A percentile compares a stretch with the other conserved stretches of the same genome.
Conservation (phyloP, 805 yeast genomes). For the Candida maltosa region DNA sequence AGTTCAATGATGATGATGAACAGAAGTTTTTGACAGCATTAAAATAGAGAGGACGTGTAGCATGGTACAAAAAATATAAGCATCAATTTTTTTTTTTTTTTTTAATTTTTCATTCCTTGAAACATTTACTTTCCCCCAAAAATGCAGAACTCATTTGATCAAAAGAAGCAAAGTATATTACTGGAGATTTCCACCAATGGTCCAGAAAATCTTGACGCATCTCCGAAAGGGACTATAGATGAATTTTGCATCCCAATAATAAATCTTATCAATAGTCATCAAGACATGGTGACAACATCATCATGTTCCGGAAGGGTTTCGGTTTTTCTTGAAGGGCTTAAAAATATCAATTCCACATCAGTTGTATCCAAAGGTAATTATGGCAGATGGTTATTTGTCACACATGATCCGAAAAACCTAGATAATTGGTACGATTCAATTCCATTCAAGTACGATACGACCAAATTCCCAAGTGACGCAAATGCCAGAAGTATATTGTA, state of each 20-base stretch:
- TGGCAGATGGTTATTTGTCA: conserved; percentile 80
- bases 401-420: conserved; percentile 57
- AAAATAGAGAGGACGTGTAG: conserved; percentile 15
- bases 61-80: neutral
- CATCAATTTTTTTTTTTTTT: too few species aligned
- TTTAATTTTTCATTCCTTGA: neutral
- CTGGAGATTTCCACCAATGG: conserved; percentile 47
- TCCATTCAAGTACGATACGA: conserved; percentile 13
- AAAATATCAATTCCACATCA: conserved; percentile 34
- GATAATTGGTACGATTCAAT: conserved; percentile 44
- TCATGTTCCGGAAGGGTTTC: conserved; percentile 87
- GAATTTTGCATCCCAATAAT: conserved; percentile 70
- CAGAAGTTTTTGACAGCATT: conserved; percentile 61
- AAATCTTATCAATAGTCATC: conserved; percentile 56
- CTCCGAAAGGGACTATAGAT: conserved; percentile 89
- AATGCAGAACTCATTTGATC: conserved; percentile 58
- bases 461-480: conserved; percentile 6
- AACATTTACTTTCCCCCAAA: too few species aligned
- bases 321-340: conserved; percentile 73
- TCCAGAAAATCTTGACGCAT: conserved; percentile 52
- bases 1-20: conserved; percentile 69
- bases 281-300: conserved; percentile 78
- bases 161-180: conserved; percentile 56
- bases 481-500: conserved; percentile 57
- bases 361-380: conserved; percentile 85